Conservation (phyloP, 768 basidiomycete genomes). For the Amanita pseudoporphyria region DNA sequence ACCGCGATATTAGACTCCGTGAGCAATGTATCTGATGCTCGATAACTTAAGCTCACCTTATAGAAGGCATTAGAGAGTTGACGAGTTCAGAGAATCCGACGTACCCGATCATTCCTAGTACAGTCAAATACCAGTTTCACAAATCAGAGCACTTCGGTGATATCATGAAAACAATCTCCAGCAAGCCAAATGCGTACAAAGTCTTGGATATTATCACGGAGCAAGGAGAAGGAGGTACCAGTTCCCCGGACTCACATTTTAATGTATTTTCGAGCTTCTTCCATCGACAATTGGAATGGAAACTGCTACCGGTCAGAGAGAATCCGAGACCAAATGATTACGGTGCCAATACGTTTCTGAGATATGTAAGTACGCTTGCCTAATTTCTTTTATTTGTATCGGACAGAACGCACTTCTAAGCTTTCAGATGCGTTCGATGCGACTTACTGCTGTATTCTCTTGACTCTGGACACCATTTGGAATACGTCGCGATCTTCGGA, state of each 20-base stretch:
- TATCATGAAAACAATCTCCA: conserved; percentile 9
- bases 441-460: conserved; percentile 17
- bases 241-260: conserved; percentile 11
- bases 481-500: conserved; percentile 7
- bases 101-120: too few species aligned
- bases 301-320: conserved; percentile 8
- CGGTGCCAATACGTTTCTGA: conserved; percentile 8
- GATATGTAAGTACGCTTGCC: background rate
- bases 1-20: background rate
- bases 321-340: conserved; percentile 15
- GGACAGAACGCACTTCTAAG: conserved; percentile 3
- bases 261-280: conserved; percentile 15
- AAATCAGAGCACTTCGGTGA: background rate
- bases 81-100: too few species aligned
- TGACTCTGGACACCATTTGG: conserved; percentile 18
- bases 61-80: too few species aligned
- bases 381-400: background rate
- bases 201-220: conserved; percentile 16
- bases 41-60: too few species aligned
- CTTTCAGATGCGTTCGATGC: conserved; percentile 17
- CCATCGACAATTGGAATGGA: background rate
- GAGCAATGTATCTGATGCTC: background rate
- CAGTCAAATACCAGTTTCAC: conserved; percentile 1
- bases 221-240: conserved; percentile 17
- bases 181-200: conserved; percentile 11